These are phyloP conservation scores for Marasmius fiardii DNA, from an alignment of 1,284 basidiomycete genomes.

Conservation along the genomic window DNA sequence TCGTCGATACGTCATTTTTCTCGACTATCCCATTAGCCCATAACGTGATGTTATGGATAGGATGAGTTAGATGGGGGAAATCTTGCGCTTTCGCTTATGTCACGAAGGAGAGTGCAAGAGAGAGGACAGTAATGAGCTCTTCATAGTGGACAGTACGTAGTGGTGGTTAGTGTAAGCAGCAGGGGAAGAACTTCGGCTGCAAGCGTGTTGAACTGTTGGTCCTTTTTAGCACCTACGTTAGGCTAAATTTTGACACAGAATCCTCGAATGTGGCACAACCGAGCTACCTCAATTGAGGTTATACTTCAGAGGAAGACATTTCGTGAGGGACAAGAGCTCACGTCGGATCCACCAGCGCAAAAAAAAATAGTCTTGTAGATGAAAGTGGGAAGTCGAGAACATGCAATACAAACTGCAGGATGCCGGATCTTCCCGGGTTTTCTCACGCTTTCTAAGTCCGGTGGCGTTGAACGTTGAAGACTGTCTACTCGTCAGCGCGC, in stretches of 20 bases:
- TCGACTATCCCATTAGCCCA: conserved; percentile 7
- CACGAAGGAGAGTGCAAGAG: not conserved
- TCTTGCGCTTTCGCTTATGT: not conserved
- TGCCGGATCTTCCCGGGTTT: no score
- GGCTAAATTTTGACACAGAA: conserved; percentile 9
- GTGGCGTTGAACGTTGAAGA: no score
- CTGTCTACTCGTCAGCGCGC: no score
- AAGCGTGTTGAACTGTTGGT: not conserved
- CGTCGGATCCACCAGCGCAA: no score
- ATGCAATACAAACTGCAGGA: not conserved
- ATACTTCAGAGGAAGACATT: no score
- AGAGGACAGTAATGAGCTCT: not conserved
- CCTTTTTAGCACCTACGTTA: not conserved
- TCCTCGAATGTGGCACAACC: no score
- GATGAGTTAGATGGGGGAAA: not conserved
- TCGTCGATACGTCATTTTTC: conserved; percentile 1
- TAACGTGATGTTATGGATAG: conserved; percentile 5
- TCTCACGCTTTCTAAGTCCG: no score
- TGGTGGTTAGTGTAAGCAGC: no score
- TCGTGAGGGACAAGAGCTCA: no score
- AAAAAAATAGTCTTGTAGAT: not conserved
- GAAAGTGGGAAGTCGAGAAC: no score
- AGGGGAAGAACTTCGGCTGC: not conserved
- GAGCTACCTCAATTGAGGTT: no score
- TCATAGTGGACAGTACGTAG: not conserved